A percentile compares a stretch with the other conserved stretches of the same genome.
Evolutionary conservation across 1,284 basidiomycete species (phyloP).

Genomic region (Papiliotrema terrestris): DNA sequence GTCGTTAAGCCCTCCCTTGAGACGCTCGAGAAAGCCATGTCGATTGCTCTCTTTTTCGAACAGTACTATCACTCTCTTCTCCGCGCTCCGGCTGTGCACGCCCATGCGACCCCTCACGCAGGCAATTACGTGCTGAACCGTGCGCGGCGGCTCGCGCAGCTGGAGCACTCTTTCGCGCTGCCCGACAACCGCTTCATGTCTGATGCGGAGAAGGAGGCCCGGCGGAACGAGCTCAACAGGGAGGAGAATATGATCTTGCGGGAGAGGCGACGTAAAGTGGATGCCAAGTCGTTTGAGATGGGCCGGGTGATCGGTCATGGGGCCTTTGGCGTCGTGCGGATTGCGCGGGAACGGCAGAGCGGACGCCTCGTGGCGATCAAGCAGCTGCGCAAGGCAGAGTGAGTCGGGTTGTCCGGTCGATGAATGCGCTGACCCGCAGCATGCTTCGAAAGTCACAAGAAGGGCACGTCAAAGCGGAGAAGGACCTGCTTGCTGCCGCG

Average conservation of each 20-base stretch:
- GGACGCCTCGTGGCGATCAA: slow-evolving; percentile 93
- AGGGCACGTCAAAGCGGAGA: slow-evolving; percentile 56
- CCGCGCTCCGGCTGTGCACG: slow-evolving; percentile 13
- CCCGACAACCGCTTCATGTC: slow-evolving; percentile 60
- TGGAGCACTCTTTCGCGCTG: slow-evolving; percentile 76
- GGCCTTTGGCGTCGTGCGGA: slow-evolving; percentile 92
- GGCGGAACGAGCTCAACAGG: slow-evolving; percentile 72
- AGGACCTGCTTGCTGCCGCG: slow-evolving; percentile 44
- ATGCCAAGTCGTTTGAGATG: slow-evolving; percentile 78
- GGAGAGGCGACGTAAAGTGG: slow-evolving; percentile 74
- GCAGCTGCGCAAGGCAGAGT: slow-evolving; percentile 87
- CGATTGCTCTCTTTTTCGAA: slow-evolving; percentile 92
- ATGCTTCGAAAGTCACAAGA: slow-evolving; percentile 98
- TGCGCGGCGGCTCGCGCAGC: slow-evolving; percentile 74
- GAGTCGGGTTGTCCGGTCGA: slow-evolving; percentile 4
- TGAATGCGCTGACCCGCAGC: slow-evolving; percentile 24
- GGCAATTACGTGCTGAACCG: slow-evolving; percentile 69
- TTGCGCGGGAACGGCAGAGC: slow-evolving; percentile 76
- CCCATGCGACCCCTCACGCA: slow-evolving; percentile 35
- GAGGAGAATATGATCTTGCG: slow-evolving; percentile 88
- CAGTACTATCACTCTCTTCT: slow-evolving; percentile 91
- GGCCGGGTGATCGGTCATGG: slow-evolving; percentile 96
- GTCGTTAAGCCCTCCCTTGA: slow-evolving; percentile 73
- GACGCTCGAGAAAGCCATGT: slow-evolving; percentile 89
- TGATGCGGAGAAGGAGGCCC: slow-evolving; percentile 65